Percentiles rank a stretch among this genome's conserved stretches.
phyloP scores from a whole-genome alignment of 495 filamentous ascomycete species.

The Aspergillus baeticus region DNA sequence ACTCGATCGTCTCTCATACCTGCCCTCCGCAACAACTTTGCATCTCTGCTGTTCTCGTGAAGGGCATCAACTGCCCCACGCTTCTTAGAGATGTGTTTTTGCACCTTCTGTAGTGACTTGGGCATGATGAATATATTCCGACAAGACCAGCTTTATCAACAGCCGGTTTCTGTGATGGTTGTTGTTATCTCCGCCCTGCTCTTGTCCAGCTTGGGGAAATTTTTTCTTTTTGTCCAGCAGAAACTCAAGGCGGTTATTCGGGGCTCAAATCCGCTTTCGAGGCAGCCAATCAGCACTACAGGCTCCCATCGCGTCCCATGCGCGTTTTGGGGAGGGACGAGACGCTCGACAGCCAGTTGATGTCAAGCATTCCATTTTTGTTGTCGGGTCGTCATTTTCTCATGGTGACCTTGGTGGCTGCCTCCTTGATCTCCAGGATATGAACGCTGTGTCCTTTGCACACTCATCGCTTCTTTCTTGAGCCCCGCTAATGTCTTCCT shows the following conservation, averaged over 20 bases:
- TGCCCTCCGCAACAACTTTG: constrained; percentile 70
- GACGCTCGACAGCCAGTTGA: not conserved
- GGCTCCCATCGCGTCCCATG: constrained; percentile 21
- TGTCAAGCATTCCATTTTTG: constrained; percentile 27
- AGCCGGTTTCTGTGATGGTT: not conserved
- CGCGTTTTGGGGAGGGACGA: constrained; percentile 19
- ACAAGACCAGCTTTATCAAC: not conserved
- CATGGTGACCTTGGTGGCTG: not conserved
- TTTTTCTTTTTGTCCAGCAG: constrained; percentile 25
- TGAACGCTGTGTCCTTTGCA: constrained; percentile 7
- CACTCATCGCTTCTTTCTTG: not conserved
- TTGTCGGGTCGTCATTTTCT: constrained; percentile 16
- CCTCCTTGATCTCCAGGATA: not conserved
- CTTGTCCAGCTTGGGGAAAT: constrained; percentile 1
- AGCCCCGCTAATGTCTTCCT: constrained; percentile 19
- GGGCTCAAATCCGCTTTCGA: constrained; percentile 3
- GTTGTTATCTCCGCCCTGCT: not conserved
- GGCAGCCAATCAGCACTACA: constrained; percentile 19
- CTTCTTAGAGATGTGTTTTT: constrained; percentile 81
- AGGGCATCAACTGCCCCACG: constrained; percentile 63
- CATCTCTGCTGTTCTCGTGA: constrained; percentile 82
- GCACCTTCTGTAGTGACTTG: constrained; percentile 71
- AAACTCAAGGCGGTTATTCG: constrained; percentile 23
- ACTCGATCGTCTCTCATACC: constrained; percentile 74
- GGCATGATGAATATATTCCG: constrained; percentile 55